Evolutionary conservation across 2,329 filamentous ascomycete species (phyloP), one percentile per base, ranked within the genome.

Genomic region (Pyricularia grisea): DNA sequence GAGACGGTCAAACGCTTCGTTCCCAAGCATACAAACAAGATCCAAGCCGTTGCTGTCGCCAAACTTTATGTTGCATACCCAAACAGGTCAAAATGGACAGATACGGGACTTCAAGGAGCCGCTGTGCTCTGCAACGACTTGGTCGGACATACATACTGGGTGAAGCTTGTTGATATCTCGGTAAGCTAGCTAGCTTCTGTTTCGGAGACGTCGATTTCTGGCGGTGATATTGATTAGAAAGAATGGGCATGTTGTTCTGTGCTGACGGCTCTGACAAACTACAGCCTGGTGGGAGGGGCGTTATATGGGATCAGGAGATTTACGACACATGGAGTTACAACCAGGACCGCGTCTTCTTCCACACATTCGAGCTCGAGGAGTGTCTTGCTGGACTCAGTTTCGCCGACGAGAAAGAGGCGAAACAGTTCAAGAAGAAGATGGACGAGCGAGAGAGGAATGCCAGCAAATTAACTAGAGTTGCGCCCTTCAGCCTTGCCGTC

Each of bases 261-360:
- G 33, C 36, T 50, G 65, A 36, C 65, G 14, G 4, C 65, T 30
- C 60, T 64, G 60, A 23, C 42, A 69, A 4, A 66, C 17, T 71
- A 65, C 76, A 94, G 90, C 86, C 92, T 69, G 84, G 90, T 67
- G 90, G 88, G 76, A 88, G 91, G 77, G 94, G 94, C 70, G 93
- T 97, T 67, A 90, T 97, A 75, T 97, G 93, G 93, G 94, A 97
- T 76, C 94, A 98, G 81, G 95, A 99, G 80, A 93, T 99, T 75
- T 99, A 97, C 81, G 94, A 99, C 74, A 89, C 89, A 67, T 98
- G 97, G 85, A 84, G 85, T 72, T 99, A 98, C 83, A 97, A 97
- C 80, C 94, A 97, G 77, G 95, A 99, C 78, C 90, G 95, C 71
- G 94, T 92, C 70, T 99, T 97, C 81, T 99, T 99, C 81, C 94